Percentiles rank a stretch among this genome's conserved stretches.
phyloP scores from a whole-genome alignment of 371 early-diverging fungal species.

The Blakeslea trispora region DNA sequence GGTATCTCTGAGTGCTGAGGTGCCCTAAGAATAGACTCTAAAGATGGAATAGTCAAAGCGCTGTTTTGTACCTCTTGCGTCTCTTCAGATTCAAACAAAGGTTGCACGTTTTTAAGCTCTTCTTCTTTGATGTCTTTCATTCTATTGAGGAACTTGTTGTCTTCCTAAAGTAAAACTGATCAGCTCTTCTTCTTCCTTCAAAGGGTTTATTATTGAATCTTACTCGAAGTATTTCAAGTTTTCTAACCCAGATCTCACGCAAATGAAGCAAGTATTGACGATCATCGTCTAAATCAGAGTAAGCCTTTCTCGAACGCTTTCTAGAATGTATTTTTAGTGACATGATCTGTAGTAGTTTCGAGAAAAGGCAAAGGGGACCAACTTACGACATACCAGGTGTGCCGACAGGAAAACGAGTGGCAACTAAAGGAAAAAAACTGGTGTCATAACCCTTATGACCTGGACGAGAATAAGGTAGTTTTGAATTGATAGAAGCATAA shows the following conservation, averaged over 20 bases:
- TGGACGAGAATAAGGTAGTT: neutral
- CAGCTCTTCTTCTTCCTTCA: neutral
- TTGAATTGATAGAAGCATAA: neutral
- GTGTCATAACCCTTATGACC: neutral
- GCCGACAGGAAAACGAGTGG: conserved; percentile 11
- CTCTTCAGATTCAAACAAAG: conserved; percentile 12
- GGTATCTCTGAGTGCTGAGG: too few species aligned
- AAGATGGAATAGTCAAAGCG: too few species aligned
- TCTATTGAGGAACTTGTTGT: conserved; percentile 10
- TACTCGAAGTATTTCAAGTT: conserved; percentile 14
- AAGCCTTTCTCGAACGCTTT: conserved; percentile 6
- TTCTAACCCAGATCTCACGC: conserved; percentile 10
- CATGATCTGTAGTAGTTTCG: neutral
- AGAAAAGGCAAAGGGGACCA: neutral
- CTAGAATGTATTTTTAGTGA: too few species aligned
- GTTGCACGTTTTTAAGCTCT: neutral
- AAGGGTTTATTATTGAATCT: too few species aligned
- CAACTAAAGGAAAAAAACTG: conserved; percentile 7
- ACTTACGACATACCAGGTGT: conserved; percentile 12
- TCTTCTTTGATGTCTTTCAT: conserved; percentile 13
- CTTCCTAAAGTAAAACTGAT: conserved; percentile 7
- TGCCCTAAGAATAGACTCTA: neutral
- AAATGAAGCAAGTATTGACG: conserved; percentile 11
- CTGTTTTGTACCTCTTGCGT: too few species aligned
- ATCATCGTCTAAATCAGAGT: conserved; percentile 15